Conservation (phyloP, 805 yeast species). For the Kazachstania kunashirensis region DNA sequence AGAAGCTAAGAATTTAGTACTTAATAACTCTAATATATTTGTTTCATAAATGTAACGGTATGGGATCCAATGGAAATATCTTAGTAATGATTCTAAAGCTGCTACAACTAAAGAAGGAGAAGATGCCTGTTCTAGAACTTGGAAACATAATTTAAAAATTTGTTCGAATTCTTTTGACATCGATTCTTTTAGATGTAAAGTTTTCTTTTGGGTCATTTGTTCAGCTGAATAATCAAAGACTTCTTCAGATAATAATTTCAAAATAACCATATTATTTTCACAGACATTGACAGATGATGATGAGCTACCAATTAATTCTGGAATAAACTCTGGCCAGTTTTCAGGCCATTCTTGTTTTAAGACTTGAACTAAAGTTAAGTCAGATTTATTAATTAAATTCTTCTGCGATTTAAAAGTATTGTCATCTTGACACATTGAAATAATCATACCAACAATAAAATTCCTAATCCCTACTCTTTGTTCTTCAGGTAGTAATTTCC, state of each 20-base stretch:
- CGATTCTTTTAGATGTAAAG: constrained; percentile 67
- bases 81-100: constrained; percentile 70
- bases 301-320: constrained; percentile 80
- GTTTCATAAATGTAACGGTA: constrained; percentile 84
- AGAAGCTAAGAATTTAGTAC: constrained; percentile 67
- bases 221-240: constrained; percentile 93
- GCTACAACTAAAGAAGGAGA: constrained; percentile 76
- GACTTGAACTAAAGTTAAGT: constrained; percentile 85
- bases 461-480: constrained; percentile 91
- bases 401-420: constrained; percentile 58
- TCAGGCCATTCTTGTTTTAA: constrained; percentile 99
- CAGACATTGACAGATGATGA: constrained; percentile 85
- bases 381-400: constrained; percentile 84
- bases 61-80: constrained; percentile 94
- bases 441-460: constrained; percentile 88
- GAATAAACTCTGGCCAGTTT: constrained; percentile 95
- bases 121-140: constrained; percentile 82
- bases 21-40: constrained; percentile 58
- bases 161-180: constrained; percentile 88
- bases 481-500: constrained; percentile 86
- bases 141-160: constrained; percentile 86
- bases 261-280: constrained; percentile 92
- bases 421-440: constrained; percentile 81
- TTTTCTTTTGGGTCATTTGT: constrained; percentile 93
- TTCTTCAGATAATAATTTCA: constrained; percentile 85